Evolutionary conservation across 352 stramenopile species (phyloP).

Genomic region (Globisporangium okanoganense): DNA sequence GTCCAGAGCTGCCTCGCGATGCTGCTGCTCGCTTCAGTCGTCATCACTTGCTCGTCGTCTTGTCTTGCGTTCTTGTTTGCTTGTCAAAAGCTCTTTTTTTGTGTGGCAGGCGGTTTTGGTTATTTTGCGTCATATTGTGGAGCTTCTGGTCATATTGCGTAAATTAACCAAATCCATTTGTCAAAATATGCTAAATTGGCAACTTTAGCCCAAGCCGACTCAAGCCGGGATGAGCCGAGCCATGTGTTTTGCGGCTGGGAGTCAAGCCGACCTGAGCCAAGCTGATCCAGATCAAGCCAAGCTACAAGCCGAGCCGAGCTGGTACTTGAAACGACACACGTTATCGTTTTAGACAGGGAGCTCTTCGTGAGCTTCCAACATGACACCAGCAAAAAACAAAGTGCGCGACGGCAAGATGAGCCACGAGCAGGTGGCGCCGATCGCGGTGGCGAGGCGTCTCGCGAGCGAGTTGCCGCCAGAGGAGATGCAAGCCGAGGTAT

Average conservation of each 20-base stretch:
- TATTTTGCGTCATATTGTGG: too few species aligned
- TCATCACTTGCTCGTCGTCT: neutral
- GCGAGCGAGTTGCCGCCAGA: slow-evolving; percentile 47
- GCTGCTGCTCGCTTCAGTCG: neutral
- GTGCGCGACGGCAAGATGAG: too few species aligned
- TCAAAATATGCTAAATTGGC: too few species aligned
- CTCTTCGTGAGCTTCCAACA: neutral
- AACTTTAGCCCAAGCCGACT: neutral
- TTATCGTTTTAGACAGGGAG: slow-evolving; percentile 12
- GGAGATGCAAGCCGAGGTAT: slow-evolving; percentile 61
- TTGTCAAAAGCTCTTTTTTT: neutral
- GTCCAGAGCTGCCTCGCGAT: slow-evolving; percentile 31
- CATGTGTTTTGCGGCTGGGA: too few species aligned
- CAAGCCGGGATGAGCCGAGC: neutral
- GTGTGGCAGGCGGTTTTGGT: neutral
- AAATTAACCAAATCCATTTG: neutral
- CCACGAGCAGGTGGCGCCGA: neutral
- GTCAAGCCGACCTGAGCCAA: too few species aligned
- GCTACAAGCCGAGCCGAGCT: neutral
- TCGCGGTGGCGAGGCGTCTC: slow-evolving; percentile 28
- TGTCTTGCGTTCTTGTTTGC: neutral
- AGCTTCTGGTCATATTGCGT: too few species aligned
- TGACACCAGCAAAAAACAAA: too few species aligned
- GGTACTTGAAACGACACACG: slow-evolving; percentile 5
- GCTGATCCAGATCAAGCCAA: neutral